Percentiles rank a stretch among this genome's conserved stretches.
phyloP scores from a whole-genome alignment of 2,329 filamentous ascomycete species.

The Penicillium concentricum region DNA sequence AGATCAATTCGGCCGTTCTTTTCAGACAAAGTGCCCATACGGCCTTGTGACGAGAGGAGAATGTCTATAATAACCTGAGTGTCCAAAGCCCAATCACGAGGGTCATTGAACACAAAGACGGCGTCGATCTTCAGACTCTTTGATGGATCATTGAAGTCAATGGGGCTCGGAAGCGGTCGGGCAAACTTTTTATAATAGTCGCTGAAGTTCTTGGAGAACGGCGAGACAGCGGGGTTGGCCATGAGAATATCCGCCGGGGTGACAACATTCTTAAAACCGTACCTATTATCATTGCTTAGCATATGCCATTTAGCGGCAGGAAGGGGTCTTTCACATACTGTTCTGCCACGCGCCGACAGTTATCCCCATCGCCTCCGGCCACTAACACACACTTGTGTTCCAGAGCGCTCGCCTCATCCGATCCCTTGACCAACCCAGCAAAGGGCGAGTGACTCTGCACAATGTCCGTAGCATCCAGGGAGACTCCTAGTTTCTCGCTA shows the following conservation, averaged over 20 bases:
- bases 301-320: not conserved
- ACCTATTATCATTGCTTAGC: constrained; percentile 36
- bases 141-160: constrained; percentile 42
- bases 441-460: constrained; percentile 93
- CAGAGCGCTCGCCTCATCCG: constrained; percentile 53
- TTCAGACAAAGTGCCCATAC: constrained; percentile 74
- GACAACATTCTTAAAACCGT: constrained; percentile 79
- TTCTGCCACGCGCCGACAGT: constrained; percentile 72
- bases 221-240: constrained; percentile 74
- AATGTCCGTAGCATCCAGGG: constrained; percentile 67
- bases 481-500: constrained; percentile 62
- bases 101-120: constrained; percentile 92
- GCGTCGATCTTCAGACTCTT: constrained; percentile 76
- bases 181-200: constrained; percentile 58
- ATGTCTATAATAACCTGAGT: constrained; percentile 81
- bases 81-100: constrained; percentile 92
- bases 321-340: constrained; percentile 41
- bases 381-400: constrained; percentile 69
- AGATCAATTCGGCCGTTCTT: constrained; percentile 66
- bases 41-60: constrained; percentile 73
- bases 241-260: constrained; percentile 81
- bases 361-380: constrained; percentile 66
- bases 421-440: constrained; percentile 64
- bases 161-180: constrained; percentile 35
- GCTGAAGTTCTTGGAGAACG: constrained; percentile 69